Evolutionary conservation across 371 early-diverging fungal genomes (phyloP).

Genomic region (Nematocida sp.): DNA sequence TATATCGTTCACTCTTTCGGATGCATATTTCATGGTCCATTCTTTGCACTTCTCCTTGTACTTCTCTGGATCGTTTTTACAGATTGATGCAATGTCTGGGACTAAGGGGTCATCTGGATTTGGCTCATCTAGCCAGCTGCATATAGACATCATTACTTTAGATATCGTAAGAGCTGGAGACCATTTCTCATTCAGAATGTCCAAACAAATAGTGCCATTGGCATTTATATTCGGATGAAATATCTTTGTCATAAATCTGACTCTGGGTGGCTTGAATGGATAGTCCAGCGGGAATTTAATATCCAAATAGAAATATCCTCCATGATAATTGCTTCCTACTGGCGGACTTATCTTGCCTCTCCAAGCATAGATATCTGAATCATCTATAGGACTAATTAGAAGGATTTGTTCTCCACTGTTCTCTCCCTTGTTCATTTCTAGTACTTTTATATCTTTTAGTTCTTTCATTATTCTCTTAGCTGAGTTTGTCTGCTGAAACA

Average conservation of each 20-base stretch:
- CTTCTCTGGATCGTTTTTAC: slow-evolving; percentile 76
- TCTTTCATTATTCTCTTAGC: slow-evolving; percentile 50
- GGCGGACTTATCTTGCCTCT: slow-evolving; percentile 74
- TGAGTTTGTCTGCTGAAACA: slow-evolving; percentile 39
- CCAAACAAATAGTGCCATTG: slow-evolving; percentile 92
- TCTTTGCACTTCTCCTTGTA: slow-evolving; percentile 62
- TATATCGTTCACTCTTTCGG: slow-evolving; percentile 44
- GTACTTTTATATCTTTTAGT: slow-evolving; percentile 34
- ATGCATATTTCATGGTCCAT: slow-evolving; percentile 57
- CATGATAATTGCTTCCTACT: slow-evolving; percentile 74
- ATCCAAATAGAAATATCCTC: slow-evolving; percentile 87
- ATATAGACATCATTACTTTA: slow-evolving; percentile 85
- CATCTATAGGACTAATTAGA: slow-evolving; percentile 40
- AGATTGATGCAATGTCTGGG: slow-evolving; percentile 87
- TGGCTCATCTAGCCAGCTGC: slow-evolving; percentile 91
- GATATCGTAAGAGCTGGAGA: slow-evolving; percentile 91
- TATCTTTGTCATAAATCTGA: slow-evolving; percentile 86
- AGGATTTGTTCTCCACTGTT: slow-evolving; percentile 18
- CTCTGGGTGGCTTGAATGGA: slow-evolving; percentile 96
- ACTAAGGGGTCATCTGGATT: slow-evolving; percentile 90
- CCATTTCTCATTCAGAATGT: slow-evolving; percentile 95
- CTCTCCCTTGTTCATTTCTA: slow-evolving; percentile 23
- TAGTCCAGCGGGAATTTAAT: slow-evolving; percentile 96
- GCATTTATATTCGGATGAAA: slow-evolving; percentile 98
- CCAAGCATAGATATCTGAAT: slow-evolving; percentile 72